Conservation (phyloP, 1,139 yeast genomes). For the Saccharomyces pastorianus region DNA sequence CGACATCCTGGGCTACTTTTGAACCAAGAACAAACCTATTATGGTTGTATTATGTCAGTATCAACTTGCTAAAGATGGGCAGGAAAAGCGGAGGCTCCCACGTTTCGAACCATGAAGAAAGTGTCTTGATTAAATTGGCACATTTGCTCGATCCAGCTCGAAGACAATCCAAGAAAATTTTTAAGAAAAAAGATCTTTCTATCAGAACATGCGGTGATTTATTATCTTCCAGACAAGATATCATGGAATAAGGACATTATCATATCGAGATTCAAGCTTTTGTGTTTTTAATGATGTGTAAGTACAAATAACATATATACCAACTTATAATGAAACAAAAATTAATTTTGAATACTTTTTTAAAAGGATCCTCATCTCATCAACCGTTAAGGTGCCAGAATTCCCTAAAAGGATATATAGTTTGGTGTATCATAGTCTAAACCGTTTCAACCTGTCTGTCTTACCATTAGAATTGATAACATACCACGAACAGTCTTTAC, state of each 20-base stretch:
- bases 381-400: no score
- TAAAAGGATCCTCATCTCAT: background rate
- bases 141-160: background rate
- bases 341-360: background rate
- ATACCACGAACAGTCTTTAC: background rate
- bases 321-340: background rate
- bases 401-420: no score
- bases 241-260: background rate
- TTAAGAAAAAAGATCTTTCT: background rate
- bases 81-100: background rate
- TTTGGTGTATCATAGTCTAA: no score
- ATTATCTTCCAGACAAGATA: background rate
- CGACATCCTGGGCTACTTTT: slow-evolving; percentile 25
- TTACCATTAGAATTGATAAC: background rate
- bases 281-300: background rate
- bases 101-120: background rate
- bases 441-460: background rate
- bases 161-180: background rate
- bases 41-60: slow-evolving; percentile 39
- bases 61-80: background rate
- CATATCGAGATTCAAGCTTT: background rate
- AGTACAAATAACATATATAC: background rate
- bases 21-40: slow-evolving; percentile 36
- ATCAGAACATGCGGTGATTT: background rate
- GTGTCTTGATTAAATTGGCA: background rate